These are phyloP conservation scores for Heimioporus sp. DNA, from an alignment of 768 basidiomycete species.

Conservation along the genomic window DNA sequence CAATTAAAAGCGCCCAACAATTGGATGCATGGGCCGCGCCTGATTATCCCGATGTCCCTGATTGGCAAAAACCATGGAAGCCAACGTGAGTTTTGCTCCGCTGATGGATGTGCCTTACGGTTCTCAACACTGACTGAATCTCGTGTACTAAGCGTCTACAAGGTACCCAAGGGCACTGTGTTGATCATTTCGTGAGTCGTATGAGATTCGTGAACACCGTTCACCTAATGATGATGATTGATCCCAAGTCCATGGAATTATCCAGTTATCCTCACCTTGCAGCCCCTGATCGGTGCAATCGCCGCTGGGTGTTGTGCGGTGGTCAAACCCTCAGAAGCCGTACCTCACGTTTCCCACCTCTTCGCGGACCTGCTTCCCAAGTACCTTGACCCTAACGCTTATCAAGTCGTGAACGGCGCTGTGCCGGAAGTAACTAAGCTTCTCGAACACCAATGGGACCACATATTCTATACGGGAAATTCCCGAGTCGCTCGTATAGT, in stretches of 20 bases:
- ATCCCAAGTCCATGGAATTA: slow-evolving; percentile 62
- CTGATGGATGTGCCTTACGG: too few species aligned
- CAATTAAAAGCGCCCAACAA: slow-evolving; percentile 42
- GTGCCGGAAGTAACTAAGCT: slow-evolving; percentile 38
- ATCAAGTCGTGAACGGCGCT: slow-evolving; percentile 50
- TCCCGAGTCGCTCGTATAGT: slow-evolving; percentile 24
- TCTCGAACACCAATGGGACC: slow-evolving; percentile 30
- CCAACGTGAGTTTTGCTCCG: slow-evolving; percentile 34
- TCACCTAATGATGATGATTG: background rate
- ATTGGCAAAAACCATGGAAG: slow-evolving; percentile 48
- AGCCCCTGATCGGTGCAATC: slow-evolving; percentile 68
- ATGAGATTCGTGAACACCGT: background rate
- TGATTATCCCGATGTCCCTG: slow-evolving; percentile 35
- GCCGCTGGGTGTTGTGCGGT: slow-evolving; percentile 69
- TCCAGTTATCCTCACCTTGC: slow-evolving; percentile 52
- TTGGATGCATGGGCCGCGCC: slow-evolving; percentile 60
- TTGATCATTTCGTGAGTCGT: slow-evolving; percentile 55
- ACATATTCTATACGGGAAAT: slow-evolving; percentile 40
- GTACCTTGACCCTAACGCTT: slow-evolving; percentile 51
- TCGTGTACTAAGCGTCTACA: slow-evolving; percentile 34
- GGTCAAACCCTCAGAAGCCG: slow-evolving; percentile 63
- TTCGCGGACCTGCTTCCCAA: slow-evolving; percentile 54
- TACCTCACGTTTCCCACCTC: slow-evolving; percentile 47
- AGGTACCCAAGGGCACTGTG: slow-evolving; percentile 59
- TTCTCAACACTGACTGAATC: background rate